These are phyloP conservation scores for Helichrysum umbraculigerum DNA, from an alignment of 129 eudicot genomes.

Conservation along the genomic window DNA sequence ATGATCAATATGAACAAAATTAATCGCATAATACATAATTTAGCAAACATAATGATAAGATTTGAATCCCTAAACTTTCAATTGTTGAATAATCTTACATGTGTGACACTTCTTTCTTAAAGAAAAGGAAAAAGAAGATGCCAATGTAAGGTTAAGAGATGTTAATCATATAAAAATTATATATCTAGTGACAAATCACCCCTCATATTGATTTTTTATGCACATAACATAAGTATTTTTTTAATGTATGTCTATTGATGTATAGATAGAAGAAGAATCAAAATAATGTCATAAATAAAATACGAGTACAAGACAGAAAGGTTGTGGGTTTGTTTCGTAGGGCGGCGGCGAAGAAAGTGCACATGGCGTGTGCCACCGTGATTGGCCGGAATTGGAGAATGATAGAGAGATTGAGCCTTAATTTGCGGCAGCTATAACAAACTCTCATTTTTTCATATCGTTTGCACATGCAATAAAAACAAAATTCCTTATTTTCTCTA, in stretches of 20 bases:
- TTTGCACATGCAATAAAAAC: constrained; percentile 27
- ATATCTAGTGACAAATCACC: too few relatives aligned
- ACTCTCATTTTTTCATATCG: neutral
- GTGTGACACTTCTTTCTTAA: too few relatives aligned
- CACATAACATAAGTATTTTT: neutral
- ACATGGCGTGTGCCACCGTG: constrained; percentile 37
- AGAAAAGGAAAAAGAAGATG: too few relatives aligned
- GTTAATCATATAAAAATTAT: too few relatives aligned
- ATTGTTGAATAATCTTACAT: too few relatives aligned
- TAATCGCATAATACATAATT: too few relatives aligned
- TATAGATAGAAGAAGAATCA: neutral
- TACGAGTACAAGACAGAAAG: neutral
- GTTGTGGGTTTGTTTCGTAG: neutral
- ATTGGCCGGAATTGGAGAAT: constrained; percentile 20
- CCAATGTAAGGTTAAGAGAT: too few relatives aligned
- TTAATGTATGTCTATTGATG: neutral
- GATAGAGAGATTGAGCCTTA: constrained; percentile 23
- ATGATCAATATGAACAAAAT: too few relatives aligned
- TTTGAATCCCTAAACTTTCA: too few relatives aligned
- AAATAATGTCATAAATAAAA: neutral
- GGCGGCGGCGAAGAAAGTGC: constrained; percentile 29
- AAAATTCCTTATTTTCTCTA: constrained; percentile 19
- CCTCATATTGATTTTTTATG: neutral
- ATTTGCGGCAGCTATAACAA: constrained; percentile 16
- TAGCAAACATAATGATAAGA: too few relatives aligned